Conservation (phyloP, 2,329 filamentous ascomycete species). For the Pseudogymnoascus sp. region DNA sequence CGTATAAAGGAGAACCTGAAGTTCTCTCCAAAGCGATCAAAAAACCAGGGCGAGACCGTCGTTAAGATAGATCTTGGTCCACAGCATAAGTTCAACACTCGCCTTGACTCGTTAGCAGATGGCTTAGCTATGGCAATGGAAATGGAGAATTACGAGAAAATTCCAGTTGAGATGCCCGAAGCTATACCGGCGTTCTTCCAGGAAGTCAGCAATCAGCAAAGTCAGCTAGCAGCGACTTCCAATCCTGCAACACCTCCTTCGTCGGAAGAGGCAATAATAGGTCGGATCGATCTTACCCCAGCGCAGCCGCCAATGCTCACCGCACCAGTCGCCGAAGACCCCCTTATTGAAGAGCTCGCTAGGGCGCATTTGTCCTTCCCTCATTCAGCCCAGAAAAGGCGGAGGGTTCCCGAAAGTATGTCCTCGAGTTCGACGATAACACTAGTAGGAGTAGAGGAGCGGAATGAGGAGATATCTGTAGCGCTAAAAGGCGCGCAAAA, state of each 20-base stretch:
- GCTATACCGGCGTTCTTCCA: constrained; percentile 3
- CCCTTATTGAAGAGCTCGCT: not conserved
- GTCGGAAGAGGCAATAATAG: not conserved
- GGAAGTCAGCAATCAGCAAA: not conserved
- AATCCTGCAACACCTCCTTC: not conserved
- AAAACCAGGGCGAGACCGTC: not conserved
- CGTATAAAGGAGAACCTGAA: not conserved
- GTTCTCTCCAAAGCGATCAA: not conserved
- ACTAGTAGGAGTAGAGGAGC: not conserved
- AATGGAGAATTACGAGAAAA: constrained; percentile 7
- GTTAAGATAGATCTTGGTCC: not conserved
- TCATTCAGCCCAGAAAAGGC: not conserved
- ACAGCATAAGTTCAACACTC: not conserved
- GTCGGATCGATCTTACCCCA: not conserved
- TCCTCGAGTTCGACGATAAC: not conserved
- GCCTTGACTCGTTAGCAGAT: constrained; percentile 6
- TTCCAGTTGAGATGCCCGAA: constrained; percentile 10
- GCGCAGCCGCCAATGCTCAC: not conserved
- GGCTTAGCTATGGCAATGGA: constrained; percentile 12
- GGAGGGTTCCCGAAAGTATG: not conserved
- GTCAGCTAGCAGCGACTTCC: not conserved
- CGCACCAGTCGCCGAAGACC: not conserved
- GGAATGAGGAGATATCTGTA: not conserved
- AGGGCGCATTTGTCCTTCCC: not conserved
- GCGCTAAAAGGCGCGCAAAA: not conserved